Base-by-base conservation (phyloP, 352 stramenopile genomes). In the Pythium monospermum region DNA sequence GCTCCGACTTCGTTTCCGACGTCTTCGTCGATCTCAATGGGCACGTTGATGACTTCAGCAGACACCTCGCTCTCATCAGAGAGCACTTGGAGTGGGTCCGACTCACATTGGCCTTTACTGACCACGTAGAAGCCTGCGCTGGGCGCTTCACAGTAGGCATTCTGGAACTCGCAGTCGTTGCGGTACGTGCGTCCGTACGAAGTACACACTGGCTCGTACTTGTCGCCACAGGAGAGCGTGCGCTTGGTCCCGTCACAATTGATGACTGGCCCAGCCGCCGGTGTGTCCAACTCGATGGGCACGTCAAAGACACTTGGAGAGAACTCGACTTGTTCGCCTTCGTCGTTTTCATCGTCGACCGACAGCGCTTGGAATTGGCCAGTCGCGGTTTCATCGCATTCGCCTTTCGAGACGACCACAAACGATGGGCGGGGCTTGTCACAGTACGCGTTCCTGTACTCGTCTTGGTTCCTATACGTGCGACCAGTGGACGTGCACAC, bases 21-120 rank as follows among this genome's bases (percentile, higher is more conserved):
- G n/a, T n/a, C n/a, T n/a, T 51, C 54, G 19, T 57, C 41, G 8
- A 51, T 25, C n/a, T 63, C 55, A 5, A 53, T 31, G 5, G 47
- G 41, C 1, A 45, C 38, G 27, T 62, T 35, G 1, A 53, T 30
- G 0, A 57, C 47, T 4, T 62, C 27, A 11, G n/a, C n/a, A n/a
- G n/a, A n/a, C n/a, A n/a, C n/a, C n/a, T n/a, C n/a, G n/a, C n/a
- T n/a, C n/a, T n/a, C n/a, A n/a, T n/a, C n/a, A n/a, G n/a, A n/a
- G n/a, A n/a, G n/a, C n/a, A n/a, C n/a, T n/a, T n/a, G n/a, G n/a
- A n/a, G n/a, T n/a, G n/a, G n/a, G n/a, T n/a, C n/a, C n/a, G n/a
- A n/a, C n/a, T 22, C 6, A 11, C 54, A 62, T 16, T 30, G 19
- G 31, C 45, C 45, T 21, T 19, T 31, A 33, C 12, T 27, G 31